These are phyloP conservation scores for Cladosporium sp. DNA, from an alignment of 2,329 filamentous ascomycete species.

Conservation along the genomic window DNA sequence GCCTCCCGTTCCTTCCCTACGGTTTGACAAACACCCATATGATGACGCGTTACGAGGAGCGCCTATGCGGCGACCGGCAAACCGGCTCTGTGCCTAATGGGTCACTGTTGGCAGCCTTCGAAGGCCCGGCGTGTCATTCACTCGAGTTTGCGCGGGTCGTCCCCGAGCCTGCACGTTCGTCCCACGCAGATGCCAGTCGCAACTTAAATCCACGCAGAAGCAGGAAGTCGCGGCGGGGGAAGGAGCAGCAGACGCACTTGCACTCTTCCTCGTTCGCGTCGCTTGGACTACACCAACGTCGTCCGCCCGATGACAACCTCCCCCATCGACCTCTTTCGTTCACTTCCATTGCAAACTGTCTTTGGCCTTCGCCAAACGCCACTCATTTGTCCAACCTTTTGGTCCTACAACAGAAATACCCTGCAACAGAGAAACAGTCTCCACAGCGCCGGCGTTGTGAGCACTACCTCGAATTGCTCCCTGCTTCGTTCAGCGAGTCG, in stretches of 20 bases:
- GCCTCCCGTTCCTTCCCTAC: not conserved
- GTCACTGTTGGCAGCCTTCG: too few species aligned
- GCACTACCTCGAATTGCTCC: not conserved
- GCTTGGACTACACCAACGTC: too few species aligned
- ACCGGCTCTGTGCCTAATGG: not conserved
- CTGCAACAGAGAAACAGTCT: not conserved
- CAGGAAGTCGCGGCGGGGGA: too few species aligned
- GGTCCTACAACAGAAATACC: not conserved
- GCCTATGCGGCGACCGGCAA: not conserved
- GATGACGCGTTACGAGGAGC: conserved; percentile 6
- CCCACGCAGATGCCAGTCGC: not conserved
- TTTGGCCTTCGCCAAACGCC: not conserved
- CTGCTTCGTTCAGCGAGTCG: too few species aligned
- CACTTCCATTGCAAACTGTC: not conserved
- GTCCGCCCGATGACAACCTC: too few species aligned
- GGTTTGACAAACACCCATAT: conserved; percentile 1
- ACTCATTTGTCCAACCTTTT: conserved; percentile 2
- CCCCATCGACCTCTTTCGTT: not conserved
- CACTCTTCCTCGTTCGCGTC: too few species aligned
- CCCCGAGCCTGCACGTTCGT: not conserved
- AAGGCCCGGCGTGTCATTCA: not conserved
- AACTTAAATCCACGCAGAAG: not conserved
- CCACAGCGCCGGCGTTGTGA: conserved; percentile 9
- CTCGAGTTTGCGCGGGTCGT: not conserved
- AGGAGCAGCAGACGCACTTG: too few species aligned